Conservation (phyloP, 768 basidiomycete species). For the Tephrocybe sp. region DNA sequence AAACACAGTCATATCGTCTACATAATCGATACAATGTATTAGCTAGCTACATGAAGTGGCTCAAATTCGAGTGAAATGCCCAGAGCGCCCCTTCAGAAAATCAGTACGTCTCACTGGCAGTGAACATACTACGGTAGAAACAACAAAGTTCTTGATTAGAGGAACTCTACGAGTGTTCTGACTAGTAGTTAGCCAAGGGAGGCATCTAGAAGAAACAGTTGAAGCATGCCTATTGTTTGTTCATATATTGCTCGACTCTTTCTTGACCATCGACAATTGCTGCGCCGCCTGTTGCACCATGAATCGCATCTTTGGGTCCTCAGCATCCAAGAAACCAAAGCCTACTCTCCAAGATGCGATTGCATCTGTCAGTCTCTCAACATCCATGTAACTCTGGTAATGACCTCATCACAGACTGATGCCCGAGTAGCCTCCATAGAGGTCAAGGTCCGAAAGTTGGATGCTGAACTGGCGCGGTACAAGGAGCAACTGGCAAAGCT, state of each 20-base stretch:
- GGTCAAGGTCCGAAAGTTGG: conserved; percentile 95
- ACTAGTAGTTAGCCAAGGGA: no score
- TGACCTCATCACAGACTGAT: conserved; percentile 66
- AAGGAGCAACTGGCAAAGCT: conserved; percentile 97
- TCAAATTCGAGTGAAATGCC: no score
- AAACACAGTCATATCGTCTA: no score
- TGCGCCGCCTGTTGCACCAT: conserved; percentile 26
- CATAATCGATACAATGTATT: no score
- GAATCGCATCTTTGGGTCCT: conserved; percentile 85
- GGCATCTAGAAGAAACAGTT: no score
- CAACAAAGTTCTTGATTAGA: no score
- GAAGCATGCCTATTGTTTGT: no score
- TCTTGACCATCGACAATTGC: not conserved
- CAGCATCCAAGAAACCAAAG: conserved; percentile 79
- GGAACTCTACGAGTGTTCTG: no score
- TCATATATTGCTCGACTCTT: not conserved
- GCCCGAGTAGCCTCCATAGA: conserved; percentile 84
- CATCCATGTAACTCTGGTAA: conserved; percentile 6
- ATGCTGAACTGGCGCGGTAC: conserved; percentile 88
- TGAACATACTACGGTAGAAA: no score
- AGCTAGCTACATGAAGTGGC: no score
- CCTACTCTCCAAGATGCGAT: conserved; percentile 93
- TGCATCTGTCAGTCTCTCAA: conserved; percentile 56
- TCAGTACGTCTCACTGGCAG: no score
- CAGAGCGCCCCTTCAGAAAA: no score